Conservation (phyloP, 495 filamentous ascomycete genomes). For the Penicillium macrosclerotiorum region DNA sequence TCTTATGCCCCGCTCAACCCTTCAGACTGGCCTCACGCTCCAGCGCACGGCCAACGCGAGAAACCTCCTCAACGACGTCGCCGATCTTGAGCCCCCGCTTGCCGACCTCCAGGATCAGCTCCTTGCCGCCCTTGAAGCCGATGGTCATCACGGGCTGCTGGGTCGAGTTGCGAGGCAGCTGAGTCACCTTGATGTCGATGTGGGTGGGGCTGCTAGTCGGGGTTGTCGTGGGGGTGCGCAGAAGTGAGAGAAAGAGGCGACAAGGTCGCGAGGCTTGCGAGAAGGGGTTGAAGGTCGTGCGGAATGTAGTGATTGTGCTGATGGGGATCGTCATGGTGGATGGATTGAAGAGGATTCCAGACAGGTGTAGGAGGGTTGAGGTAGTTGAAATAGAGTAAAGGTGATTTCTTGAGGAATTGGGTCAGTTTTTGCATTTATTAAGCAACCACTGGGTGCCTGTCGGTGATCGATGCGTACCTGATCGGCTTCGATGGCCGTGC, state of each 20-base stretch:
- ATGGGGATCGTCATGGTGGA: conserved; percentile 73
- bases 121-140: conserved; percentile 61
- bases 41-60: conserved; percentile 79
- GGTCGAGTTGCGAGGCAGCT: conserved; percentile 65
- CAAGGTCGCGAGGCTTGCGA: conserved; percentile 69
- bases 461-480: conserved; percentile 13
- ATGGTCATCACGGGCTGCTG: conserved; percentile 57
- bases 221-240: conserved; percentile 63
- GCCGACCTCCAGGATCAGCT: conserved; percentile 65
- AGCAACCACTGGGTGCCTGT: neutral
- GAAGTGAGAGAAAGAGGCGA: conserved; percentile 78
- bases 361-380: neutral
- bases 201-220: conserved; percentile 69
- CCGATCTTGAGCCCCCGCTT: conserved; percentile 82
- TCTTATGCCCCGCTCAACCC: too few species aligned
- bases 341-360: neutral
- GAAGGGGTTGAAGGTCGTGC: conserved; percentile 91
- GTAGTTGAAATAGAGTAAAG: neutral
- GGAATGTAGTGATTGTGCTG: conserved; percentile 69
- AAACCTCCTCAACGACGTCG: conserved; percentile 82
- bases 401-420: neutral
- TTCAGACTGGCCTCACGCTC: conserved; percentile 79
- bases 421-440: neutral
- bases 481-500: conserved; percentile 1
- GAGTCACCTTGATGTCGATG: conserved; percentile 66